Evolutionary conservation across 2,329 filamentous ascomycete species (phyloP), one percentile per base, ranked within the genome.

Genomic region (Fusarium sterilihyphosum): DNA sequence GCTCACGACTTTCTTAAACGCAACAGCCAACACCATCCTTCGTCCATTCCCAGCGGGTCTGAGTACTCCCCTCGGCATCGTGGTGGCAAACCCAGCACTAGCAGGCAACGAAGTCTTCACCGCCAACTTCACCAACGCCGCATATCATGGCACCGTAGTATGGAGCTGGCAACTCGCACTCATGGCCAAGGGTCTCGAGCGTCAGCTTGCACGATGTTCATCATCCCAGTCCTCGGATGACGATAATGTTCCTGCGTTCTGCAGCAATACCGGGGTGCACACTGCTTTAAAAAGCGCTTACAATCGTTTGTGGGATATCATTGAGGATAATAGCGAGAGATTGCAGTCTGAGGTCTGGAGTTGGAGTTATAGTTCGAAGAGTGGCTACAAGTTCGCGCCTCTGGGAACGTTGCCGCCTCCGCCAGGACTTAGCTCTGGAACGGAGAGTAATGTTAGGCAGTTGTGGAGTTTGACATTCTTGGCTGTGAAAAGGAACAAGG

Each of bases 141-240:
- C 87, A 0, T 92, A 82, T 44, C 90, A 92, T 65, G 90, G 90
- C 0, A 91, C 90, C 0, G 90, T 93, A 0, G 84, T 92, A 3
- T 92, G 90, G 90, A 86, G 85, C 50, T 92, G 90, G 89, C 90
- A 89, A 62, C 81, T 92, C 8, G 86, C 89, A 1, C 91, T 92
- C 86, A 91, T 92, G 87, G 90, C 88, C 0, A 86, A 85, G 16
- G 90, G 91, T 0, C 79, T 92, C 1, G 86, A 90, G 64, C 80
- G 85, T 5, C 90, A 92, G 73, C 83, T 92, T 10, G 84, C 77
- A 2, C 84, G 90, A 5, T 92, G 89, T 26, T n/a, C 38, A 18
- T 38, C 31, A 2, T 50, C 59, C 2, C 16, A 54, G 7, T 40
- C 31, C 2, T 22, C 43, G 8, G 58, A 31, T n/a, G 18, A 37